Evolutionary conservation across 2,329 filamentous ascomycete genomes (phyloP).

Genomic region (Colletotrichum destructivum): DNA sequence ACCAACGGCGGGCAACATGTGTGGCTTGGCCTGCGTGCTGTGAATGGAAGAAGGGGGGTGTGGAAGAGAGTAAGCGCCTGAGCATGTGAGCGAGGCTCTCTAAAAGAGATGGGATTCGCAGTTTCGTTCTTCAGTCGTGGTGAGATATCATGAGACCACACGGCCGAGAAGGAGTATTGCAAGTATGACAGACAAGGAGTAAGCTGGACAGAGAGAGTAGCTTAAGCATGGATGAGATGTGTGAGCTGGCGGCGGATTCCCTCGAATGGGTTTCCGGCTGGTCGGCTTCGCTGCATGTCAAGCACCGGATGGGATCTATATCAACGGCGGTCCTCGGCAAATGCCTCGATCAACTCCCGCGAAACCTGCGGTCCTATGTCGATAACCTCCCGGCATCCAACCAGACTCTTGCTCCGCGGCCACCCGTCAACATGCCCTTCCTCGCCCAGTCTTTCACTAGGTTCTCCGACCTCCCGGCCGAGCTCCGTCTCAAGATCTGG

Average conservation of each 20-base stretch:
- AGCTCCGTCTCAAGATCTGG: conserved; percentile 39
- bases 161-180: neutral
- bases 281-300: neutral
- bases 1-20: neutral
- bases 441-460: conserved; percentile 9
- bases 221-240: conserved; percentile 17
- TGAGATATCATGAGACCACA: neutral
- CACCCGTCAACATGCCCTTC: conserved; percentile 48
- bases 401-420: neutral
- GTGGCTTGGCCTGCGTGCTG: neutral
- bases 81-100: neutral
- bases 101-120: neutral
- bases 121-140: no score
- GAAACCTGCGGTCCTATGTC: neutral
- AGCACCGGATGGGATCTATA: neutral
- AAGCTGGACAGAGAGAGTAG: no score
- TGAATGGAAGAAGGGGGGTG: no score
- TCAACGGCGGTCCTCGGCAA: neutral
- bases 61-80: neutral
- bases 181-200: neutral
- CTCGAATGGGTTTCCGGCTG: conserved; percentile 14
- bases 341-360: neutral
- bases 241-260: conserved; percentile 9
- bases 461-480: conserved; percentile 32
- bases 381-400: neutral